Percentiles rank a stretch among this genome's conserved stretches.
phyloP scores from a whole-genome alignment of 2,329 filamentous ascomycete genomes.

The Fusarium algeriense region DNA sequence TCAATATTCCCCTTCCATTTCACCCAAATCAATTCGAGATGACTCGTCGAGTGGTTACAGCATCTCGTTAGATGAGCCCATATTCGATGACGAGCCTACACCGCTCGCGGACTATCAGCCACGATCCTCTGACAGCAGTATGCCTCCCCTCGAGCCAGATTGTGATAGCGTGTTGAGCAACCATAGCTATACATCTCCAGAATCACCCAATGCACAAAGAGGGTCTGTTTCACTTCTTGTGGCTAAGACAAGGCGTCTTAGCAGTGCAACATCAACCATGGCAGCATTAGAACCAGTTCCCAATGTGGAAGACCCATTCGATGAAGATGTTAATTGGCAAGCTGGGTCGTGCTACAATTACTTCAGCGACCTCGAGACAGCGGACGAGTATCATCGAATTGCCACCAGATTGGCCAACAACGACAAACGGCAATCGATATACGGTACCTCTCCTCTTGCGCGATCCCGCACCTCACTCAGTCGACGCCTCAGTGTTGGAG shows the following conservation, averaged over 20 bases:
- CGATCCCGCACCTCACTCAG: slow-evolving; percentile 38
- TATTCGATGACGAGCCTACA: slow-evolving; percentile 39
- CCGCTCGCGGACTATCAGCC: slow-evolving; percentile 29
- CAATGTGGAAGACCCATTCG: slow-evolving; percentile 24
- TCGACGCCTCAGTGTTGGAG: slow-evolving; percentile 46
- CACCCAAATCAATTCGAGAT: slow-evolving; percentile 34
- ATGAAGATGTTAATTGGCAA: slow-evolving; percentile 31
- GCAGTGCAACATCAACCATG: slow-evolving; percentile 15
- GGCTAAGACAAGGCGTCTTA: slow-evolving; percentile 32
- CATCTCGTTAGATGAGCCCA: slow-evolving; percentile 38
- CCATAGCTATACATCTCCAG: slow-evolving; percentile 39
- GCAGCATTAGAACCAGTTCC: slow-evolving; percentile 16
- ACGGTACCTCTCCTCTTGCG: slow-evolving; percentile 13
- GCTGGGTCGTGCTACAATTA: slow-evolving; percentile 41
- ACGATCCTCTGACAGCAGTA: slow-evolving; percentile 35
- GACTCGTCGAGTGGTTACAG: slow-evolving; percentile 44
- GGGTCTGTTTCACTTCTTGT: slow-evolving; percentile 31
- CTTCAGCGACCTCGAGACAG: slow-evolving; percentile 49
- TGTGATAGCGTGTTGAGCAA: slow-evolving; percentile 42
- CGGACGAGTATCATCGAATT: slow-evolving; percentile 54
- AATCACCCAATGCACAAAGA: slow-evolving; percentile 30
- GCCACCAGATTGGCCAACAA: slow-evolving; percentile 49
- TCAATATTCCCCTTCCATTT: slow-evolving; percentile 37
- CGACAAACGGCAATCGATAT: slow-evolving; percentile 41
- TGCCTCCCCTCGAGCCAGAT: slow-evolving; percentile 45